phyloP scores from a whole-genome alignment of 805 yeast species.

The Komagataella pastoris region DNA sequence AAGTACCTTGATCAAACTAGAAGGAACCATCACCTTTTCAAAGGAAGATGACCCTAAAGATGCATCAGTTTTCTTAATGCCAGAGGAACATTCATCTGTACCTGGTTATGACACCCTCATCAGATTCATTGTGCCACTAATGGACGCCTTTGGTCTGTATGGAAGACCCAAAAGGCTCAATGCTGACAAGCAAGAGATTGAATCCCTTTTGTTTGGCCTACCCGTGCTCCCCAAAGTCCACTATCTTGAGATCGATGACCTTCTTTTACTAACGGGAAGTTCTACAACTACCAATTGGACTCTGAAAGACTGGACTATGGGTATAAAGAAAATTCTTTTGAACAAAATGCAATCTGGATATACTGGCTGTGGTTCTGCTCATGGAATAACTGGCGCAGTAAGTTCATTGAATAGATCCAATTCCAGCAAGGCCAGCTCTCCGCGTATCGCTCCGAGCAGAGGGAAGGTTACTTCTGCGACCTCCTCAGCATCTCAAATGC shows the following conservation, averaged over 20 bases:
- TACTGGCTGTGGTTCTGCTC: conserved; percentile 63
- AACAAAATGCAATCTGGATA: conserved; percentile 46
- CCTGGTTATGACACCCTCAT: conserved; percentile 77
- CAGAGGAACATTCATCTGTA: conserved; percentile 72
- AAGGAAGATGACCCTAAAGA: conserved; percentile 36
- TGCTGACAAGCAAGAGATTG: conserved; percentile 55
- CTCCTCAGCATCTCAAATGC: not conserved
- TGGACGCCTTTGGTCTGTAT: conserved; percentile 67
- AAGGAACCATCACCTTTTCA: conserved; percentile 61
- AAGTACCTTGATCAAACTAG: conserved; percentile 79
- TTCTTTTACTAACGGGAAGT: conserved; percentile 25
- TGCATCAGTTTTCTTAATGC: conserved; percentile 67
- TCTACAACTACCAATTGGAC: conserved; percentile 32
- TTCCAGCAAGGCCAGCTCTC: not conserved
- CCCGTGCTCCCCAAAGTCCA: conserved; percentile 73
- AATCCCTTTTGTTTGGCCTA: conserved; percentile 64
- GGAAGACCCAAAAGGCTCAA: conserved; percentile 71
- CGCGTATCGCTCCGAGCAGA: not conserved
- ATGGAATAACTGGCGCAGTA: conserved; percentile 49
- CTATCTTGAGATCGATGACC: conserved; percentile 54
- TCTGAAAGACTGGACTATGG: conserved; percentile 42
- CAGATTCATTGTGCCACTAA: conserved; percentile 59
- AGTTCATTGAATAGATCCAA: conserved; percentile 1
- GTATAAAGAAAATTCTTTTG: conserved; percentile 41
- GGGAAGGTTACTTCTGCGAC: not conserved